Evolutionary conservation across 1,284 basidiomycete genomes (phyloP).

Genomic region (Papiliotrema terrestris): DNA sequence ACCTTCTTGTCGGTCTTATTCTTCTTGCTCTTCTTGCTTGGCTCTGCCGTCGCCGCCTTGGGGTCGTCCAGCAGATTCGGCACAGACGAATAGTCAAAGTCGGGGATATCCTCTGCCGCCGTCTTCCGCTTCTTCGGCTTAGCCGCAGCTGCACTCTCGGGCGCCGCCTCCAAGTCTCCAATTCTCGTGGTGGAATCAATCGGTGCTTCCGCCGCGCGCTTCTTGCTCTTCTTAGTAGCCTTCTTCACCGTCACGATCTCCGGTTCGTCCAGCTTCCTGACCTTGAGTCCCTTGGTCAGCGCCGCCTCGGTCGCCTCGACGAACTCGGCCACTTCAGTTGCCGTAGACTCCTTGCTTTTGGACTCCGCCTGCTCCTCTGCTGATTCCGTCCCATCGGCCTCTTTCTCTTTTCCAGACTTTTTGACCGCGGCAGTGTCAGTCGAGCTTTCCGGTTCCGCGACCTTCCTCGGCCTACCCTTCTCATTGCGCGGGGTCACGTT

Average conservation of each 20-base stretch:
- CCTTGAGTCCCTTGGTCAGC: neutral
- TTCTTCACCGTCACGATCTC: constrained; percentile 22
- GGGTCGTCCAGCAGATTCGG: constrained; percentile 71
- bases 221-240: constrained; percentile 11
- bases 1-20: constrained; percentile 30
- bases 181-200: too few species aligned
- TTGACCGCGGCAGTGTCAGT: too few species aligned
- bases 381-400: neutral
- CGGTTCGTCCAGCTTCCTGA: neutral
- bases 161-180: too few species aligned
- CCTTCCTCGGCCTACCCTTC: too few species aligned
- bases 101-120: constrained; percentile 47
- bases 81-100: constrained; percentile 70
- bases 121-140: constrained; percentile 21
- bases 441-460: too few species aligned
- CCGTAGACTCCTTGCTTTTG: neutral
- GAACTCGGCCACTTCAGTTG: too few species aligned
- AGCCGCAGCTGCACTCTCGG: too few species aligned
- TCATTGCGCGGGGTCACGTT: too few species aligned
- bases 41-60: constrained; percentile 8
- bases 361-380: neutral
- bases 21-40: constrained; percentile 16
- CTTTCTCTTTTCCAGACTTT: too few species aligned
- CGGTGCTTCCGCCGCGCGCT: too few species aligned
- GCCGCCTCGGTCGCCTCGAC: too few species aligned